Percentiles rank a stretch among this genome's conserved stretches.
These are phyloP conservation scores for Neofusicoccum cordaticola DNA, from an alignment of 2,329 filamentous ascomycete species.

Conservation along the genomic window DNA sequence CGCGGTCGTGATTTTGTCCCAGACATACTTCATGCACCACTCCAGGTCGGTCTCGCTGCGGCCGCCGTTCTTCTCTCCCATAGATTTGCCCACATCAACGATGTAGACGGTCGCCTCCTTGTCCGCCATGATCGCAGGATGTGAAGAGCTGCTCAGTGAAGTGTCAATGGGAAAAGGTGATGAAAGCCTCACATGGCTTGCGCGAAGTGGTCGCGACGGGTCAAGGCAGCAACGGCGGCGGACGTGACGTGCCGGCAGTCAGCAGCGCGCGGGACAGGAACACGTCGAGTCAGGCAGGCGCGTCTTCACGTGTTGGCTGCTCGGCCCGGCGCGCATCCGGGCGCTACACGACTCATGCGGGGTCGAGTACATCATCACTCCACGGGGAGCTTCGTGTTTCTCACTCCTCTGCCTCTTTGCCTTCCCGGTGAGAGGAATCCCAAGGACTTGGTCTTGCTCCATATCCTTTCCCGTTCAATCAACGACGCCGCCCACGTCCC, in stretches of 20 bases:
- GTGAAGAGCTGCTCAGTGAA: not conserved
- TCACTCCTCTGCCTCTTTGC: not conserved
- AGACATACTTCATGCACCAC: constrained; percentile 86
- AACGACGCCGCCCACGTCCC: not conserved
- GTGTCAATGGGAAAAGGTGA: not conserved
- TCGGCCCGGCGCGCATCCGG: not conserved
- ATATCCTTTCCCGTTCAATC: not conserved
- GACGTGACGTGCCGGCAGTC: not conserved
- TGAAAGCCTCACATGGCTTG: not conserved
- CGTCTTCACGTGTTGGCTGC: not conserved
- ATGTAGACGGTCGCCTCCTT: constrained; percentile 95
- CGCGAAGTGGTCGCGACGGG: not conserved
- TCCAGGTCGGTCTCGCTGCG: constrained; percentile 78
- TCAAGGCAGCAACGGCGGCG: constrained; percentile 15
- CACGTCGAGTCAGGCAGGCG: constrained; percentile 3
- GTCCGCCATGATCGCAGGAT: constrained; percentile 64
- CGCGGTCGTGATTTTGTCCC: constrained; percentile 83
- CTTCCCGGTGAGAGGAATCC: not conserved
- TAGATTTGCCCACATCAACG: constrained; percentile 82
- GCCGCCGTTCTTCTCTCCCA: constrained; percentile 69
- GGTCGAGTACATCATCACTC: constrained; percentile 15
- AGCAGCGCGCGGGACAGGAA: not conserved
- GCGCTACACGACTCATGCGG: not conserved
- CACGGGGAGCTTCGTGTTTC: not conserved
- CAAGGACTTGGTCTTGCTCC: not conserved